phyloP scores from a whole-genome alignment of 257 asterid species.

The Penstemon davidsonii region DNA sequence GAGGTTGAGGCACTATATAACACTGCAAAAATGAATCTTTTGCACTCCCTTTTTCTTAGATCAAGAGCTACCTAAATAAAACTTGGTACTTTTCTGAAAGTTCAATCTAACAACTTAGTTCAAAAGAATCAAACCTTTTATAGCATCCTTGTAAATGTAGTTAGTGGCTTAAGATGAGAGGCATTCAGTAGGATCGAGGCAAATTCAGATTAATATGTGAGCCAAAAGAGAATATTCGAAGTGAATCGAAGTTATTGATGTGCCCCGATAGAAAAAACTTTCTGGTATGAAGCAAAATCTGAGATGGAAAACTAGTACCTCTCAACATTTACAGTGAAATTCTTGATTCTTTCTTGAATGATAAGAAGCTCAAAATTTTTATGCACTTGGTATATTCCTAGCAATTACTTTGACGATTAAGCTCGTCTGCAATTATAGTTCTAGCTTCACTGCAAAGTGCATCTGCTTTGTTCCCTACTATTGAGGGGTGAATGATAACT shows the following conservation, averaged over 20 bases:
- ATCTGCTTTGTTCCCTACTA: constrained; percentile 59
- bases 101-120: background rate
- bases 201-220: background rate
- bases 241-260: constrained; percentile 18
- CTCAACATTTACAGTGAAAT: constrained; percentile 26
- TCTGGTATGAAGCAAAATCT: background rate
- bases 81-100: background rate
- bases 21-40: background rate
- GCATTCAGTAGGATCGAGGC: background rate
- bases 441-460: constrained; percentile 70
- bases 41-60: background rate
- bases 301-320: constrained; percentile 20
- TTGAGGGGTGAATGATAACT: constrained; percentile 67
- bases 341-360: constrained; percentile 13
- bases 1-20: too few relatives aligned
- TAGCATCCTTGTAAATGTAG: background rate
- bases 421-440: constrained; percentile 59
- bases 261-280: background rate
- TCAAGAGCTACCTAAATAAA: background rate
- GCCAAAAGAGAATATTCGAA: background rate
- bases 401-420: constrained; percentile 37
- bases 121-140: background rate
- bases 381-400: constrained; percentile 25
- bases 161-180: background rate
- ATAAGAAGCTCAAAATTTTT: constrained; percentile 2